Percentiles rank a stretch among this genome's conserved stretches.
Conservation (phyloP, 2,329 filamentous ascomycete genomes). For the Diaporthe sp. region DNA sequence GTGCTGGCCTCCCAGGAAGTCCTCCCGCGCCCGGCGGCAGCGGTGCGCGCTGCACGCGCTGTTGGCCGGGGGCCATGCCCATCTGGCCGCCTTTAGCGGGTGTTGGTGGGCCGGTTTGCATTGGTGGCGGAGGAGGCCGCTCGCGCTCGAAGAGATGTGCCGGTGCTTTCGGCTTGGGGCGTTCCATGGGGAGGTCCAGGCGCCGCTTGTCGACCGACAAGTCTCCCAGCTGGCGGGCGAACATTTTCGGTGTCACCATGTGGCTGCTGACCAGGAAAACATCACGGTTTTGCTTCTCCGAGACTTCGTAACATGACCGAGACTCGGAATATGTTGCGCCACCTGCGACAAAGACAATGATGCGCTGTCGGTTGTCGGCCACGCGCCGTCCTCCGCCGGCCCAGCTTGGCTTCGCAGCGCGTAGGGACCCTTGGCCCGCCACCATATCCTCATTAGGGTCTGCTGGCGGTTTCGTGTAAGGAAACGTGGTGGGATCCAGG, state of each 20-base stretch:
- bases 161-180: slow-evolving; percentile 83
- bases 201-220: slow-evolving; percentile 79
- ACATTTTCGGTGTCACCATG: slow-evolving; percentile 89
- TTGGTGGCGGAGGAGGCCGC: slow-evolving; percentile 63
- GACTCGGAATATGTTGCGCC: slow-evolving; percentile 95
- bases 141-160: slow-evolving; percentile 85
- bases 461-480: slow-evolving; percentile 77
- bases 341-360: slow-evolving; percentile 95
- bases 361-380: slow-evolving; percentile 87
- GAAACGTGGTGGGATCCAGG: slow-evolving; percentile 74
- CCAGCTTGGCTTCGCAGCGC: slow-evolving; percentile 95
- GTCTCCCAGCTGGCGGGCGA: slow-evolving; percentile 84
- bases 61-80: slow-evolving; percentile 43
- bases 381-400: slow-evolving; percentile 76
- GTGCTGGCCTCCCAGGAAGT: slow-evolving; percentile 49
- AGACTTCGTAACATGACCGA: slow-evolving; percentile 88
- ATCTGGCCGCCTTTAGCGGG: slow-evolving; percentile 41
- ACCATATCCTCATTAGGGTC: slow-evolving; percentile 70
- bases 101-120: slow-evolving; percentile 41
- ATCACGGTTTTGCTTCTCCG: slow-evolving; percentile 78
- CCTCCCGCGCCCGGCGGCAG: slow-evolving; percentile 44
- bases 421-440: slow-evolving; percentile 77
- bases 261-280: slow-evolving; percentile 91
- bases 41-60: slow-evolving; percentile 39
- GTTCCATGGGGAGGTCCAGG: slow-evolving; percentile 84